Base-by-base conservation (phyloP, 2,329 filamentous ascomycete genomes). In the Parastagonospora avenae region DNA sequence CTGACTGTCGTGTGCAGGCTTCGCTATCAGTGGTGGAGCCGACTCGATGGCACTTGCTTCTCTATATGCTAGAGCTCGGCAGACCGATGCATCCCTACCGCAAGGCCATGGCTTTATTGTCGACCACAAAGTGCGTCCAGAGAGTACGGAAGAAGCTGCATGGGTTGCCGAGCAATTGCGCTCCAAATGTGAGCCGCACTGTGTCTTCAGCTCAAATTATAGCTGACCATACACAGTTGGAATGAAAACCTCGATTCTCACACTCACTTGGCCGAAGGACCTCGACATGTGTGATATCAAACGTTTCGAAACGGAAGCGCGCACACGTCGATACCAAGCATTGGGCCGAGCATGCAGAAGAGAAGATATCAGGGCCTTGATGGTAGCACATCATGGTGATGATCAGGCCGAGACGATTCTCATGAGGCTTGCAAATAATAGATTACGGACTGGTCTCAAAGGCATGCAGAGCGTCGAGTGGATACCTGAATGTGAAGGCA, bases 31-130 rank as follows among this genome's bases (percentile, higher is more conserved):
- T 67, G 94, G 94, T 19, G 94, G 94, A 7, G 90, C 94, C 33
- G 94, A 99, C 74, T 97, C 93, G n/a, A 99, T 97, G 92, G 93
- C 93, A 27, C 79, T 99, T 53, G 91, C 92, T 48, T 86, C 80
- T 53, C 81, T 97, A 31, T 90, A 89, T 68, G 73, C 77, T 39
- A 59, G 62, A 40, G 59, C 54, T 41, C 46, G 45, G 38, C 46
- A 32, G 59, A 38, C 32, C 2, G 33, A 58, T n/a, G 8, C 10
- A 4, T 19, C 9, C 41, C 62, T 49, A 39, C 59, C 63, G 16
- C 27, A 68, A 11, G 75, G 82, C 15, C 79, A 77, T 38, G 84
- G 79, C 0, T 84, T 86, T 60, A 81, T 87, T 31, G 81, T 88
- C 10, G 83, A 88, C 59, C 85, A 88, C 63, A 77, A 77, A 53